Evolutionary conservation across 2,329 filamentous ascomycete genomes (phyloP), one percentile per base, ranked within the genome.

Genomic region (Pyrenochaeta sp.): DNA sequence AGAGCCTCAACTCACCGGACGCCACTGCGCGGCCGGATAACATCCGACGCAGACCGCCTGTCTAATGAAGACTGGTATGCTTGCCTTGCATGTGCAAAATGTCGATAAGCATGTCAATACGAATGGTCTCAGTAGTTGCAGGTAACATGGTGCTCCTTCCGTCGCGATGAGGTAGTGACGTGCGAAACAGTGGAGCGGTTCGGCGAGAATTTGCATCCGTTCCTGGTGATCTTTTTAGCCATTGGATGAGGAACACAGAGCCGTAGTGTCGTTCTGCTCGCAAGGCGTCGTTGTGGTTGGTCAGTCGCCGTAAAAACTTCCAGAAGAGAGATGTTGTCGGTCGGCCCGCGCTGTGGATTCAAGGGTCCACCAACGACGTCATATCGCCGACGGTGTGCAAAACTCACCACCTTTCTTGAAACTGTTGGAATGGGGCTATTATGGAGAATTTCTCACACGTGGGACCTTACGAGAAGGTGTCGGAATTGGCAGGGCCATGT

Each of bases 391-490:
- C 49, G 30, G 51, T 32, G 49, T 48, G 49, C 54, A 55, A 50
- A 54, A 54, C 45, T 50, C 45, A 49, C 48, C 39, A 41, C 45
- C 27, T 31, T 43, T 52, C 35, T 49, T 66, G 67, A 70, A 71
- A 71, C 68, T 66, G 67, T 70, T 72, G 68, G 67, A n/a, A 68
- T 66, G 54, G 63, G 58, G 54, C 49, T 50, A 59, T 51, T 56
- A 52, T 64, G 64, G 58, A 49, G 59, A 59, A 46, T 62, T 63
- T 59, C 39, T 31, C 37, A 54, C 47, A 32, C 43, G 51, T 60
- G 51, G 51, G 51, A 51, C 45, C 33, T n/a, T 56, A 56, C 61
- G 63, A 66, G 56, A 61, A 63, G 54, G 30, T 37, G 32, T 61
- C 64, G 64, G 61, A 46, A 62, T 54, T 56, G 51, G 49, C 23